A percentile compares a stretch with the other conserved stretches of the same genome.
phyloP scores from a whole-genome alignment of 345 rosid species.

The Euphorbia lathyris region DNA sequence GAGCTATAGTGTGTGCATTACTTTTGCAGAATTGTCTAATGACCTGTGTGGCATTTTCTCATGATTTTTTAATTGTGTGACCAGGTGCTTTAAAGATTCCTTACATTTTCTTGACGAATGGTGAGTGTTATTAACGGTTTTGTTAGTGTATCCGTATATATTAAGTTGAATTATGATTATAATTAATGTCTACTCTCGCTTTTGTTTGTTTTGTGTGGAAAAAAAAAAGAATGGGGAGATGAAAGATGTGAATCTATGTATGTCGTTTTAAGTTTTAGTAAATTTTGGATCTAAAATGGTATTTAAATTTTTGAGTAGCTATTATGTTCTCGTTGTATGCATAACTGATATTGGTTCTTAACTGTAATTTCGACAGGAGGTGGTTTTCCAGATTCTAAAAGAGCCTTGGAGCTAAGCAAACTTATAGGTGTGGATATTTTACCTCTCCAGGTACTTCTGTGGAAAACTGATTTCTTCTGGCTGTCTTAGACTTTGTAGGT shows the following conservation, averaged over 20 bases:
- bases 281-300: not conserved
- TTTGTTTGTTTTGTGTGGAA: not conserved
- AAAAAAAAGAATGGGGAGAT: not conserved
- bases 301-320: not conserved
- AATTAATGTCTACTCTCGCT: not conserved
- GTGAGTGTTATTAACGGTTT: constrained; percentile 49
- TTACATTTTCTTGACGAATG: constrained; percentile 73
- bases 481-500: not conserved
- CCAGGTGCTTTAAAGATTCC: constrained; percentile 76
- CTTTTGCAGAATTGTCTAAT: no score
- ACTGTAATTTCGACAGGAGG: constrained; percentile 50
- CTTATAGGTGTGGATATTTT: constrained; percentile 53
- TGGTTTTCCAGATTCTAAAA: constrained; percentile 71
- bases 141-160: not conserved
- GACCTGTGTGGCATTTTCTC: no score
- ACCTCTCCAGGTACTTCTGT: constrained; percentile 58
- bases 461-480: not conserved
- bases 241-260: not conserved
- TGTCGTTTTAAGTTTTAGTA: not conserved
- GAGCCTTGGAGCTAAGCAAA: constrained; percentile 66
- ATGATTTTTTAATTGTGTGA: not conserved
- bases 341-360: constrained; percentile 5
- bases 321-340: not conserved
- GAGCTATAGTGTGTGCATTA: no score
- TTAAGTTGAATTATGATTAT: not conserved